A percentile compares a stretch with the other conserved stretches of the same genome.
These are phyloP conservation scores for Logfia minima DNA, from an alignment of 129 eudicot genomes.

Conservation along the genomic window DNA sequence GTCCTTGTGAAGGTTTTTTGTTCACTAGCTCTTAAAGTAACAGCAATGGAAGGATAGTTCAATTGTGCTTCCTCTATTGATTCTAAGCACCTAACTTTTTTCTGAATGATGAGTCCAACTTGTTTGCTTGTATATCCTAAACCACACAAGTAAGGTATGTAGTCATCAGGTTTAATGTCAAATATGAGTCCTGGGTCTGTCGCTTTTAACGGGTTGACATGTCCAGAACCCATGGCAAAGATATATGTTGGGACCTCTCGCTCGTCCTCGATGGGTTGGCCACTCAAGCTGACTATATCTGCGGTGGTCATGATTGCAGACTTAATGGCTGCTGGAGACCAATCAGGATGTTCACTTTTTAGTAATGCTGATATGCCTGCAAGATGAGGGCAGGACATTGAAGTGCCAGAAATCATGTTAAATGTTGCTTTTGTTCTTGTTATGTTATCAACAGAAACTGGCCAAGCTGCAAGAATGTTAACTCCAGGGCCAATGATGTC, in stretches of 20 bases:
- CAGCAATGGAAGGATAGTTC: constrained; percentile 59
- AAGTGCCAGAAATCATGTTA: constrained; percentile 50
- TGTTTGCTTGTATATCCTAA: constrained; percentile 42
- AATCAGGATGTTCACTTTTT: constrained; percentile 55
- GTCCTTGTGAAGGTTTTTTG: constrained; percentile 34
- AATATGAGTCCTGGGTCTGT: constrained; percentile 55
- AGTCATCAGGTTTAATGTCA: constrained; percentile 46
- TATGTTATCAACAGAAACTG: constrained; percentile 35
- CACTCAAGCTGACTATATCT: constrained; percentile 27
- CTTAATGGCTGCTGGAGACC: constrained; percentile 71
- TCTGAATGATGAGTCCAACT: constrained; percentile 19
- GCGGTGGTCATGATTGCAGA: constrained; percentile 68
- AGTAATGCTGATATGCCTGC: constrained; percentile 59
- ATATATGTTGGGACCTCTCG: constrained; percentile 31
- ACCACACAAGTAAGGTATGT: constrained; percentile 58
- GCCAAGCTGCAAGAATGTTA: constrained; percentile 59
- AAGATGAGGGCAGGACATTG: constrained; percentile 65
- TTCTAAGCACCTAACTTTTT: constrained; percentile 32
- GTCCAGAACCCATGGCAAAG: constrained; percentile 58
- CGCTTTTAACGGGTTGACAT: constrained; percentile 52
- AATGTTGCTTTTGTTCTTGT: constrained; percentile 40
- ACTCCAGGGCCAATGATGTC: constrained; percentile 62
- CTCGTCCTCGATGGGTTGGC: constrained; percentile 40
- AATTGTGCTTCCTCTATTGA: constrained; percentile 46
- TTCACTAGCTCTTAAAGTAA: constrained; percentile 18